Percentiles rank a stretch among this genome's conserved stretches.
Evolutionary conservation across 2,329 filamentous ascomycete genomes (phyloP).

Genomic region (Pseudogymnoascus verrucosus): DNA sequence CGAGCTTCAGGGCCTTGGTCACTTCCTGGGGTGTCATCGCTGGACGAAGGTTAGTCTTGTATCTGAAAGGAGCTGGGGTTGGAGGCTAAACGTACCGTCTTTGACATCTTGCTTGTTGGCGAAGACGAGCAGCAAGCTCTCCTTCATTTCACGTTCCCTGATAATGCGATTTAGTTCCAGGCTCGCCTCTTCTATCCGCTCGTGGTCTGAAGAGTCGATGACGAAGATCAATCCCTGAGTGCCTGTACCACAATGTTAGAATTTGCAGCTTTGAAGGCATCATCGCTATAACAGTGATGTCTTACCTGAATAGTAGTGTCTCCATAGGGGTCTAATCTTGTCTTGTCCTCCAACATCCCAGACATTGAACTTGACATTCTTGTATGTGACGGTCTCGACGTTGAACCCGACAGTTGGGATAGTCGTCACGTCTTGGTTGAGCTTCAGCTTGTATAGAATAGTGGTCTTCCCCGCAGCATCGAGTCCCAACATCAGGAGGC

Average conservation of each 20-base stretch:
- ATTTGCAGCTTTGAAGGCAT: not conserved
- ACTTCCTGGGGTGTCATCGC: slow-evolving; percentile 75
- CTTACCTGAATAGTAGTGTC: slow-evolving; percentile 87
- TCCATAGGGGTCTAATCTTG: slow-evolving; percentile 95
- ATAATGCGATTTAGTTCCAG: slow-evolving; percentile 95
- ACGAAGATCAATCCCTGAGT: slow-evolving; percentile 99
- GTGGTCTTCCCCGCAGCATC: slow-evolving; percentile 99
- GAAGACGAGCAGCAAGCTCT: slow-evolving; percentile 88
- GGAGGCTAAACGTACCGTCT: slow-evolving; percentile 49
- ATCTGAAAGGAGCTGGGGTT: not conserved
- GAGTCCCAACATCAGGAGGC: slow-evolving; percentile 93
- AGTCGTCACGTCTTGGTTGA: slow-evolving; percentile 95
- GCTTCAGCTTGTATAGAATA: slow-evolving; percentile 97
- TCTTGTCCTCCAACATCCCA: slow-evolving; percentile 99
- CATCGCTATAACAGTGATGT: slow-evolving; percentile 24
- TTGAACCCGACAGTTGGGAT: slow-evolving; percentile 99
- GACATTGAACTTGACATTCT: slow-evolving; percentile 99
- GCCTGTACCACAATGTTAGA: slow-evolving; percentile 40
- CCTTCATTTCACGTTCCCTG: slow-evolving; percentile 96
- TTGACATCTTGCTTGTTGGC: slow-evolving; percentile 98
- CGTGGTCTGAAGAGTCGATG: slow-evolving; percentile 88
- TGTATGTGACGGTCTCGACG: slow-evolving; percentile 97
- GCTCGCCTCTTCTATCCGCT: slow-evolving; percentile 84
- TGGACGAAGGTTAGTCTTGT: slow-evolving; percentile 28
- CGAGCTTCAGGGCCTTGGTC: slow-evolving; percentile 27